Percentiles rank a stretch among this genome's conserved stretches.
phyloP scores from a whole-genome alignment of 176 grass and related monocot genomes.

The Saccharum officinarum region DNA sequence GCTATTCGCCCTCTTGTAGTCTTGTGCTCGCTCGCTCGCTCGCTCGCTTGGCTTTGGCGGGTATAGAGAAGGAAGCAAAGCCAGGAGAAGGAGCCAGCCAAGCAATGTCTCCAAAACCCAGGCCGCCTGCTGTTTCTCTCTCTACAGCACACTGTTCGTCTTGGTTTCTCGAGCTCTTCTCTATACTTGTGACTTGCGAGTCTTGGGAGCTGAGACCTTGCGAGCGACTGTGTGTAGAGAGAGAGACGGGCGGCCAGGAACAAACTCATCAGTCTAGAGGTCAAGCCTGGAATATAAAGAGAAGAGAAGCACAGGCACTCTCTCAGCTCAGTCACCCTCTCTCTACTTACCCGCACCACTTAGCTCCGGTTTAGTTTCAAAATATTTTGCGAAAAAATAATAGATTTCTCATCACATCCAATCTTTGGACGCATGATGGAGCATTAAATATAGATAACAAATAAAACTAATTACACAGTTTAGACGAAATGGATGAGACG shows the following conservation, averaged over 20 bases:
- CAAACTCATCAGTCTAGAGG: not conserved
- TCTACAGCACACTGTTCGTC: not conserved
- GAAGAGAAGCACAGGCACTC: not conserved
- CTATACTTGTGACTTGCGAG: not conserved
- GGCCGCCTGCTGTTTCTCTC: not conserved
- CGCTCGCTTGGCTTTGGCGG: not conserved
- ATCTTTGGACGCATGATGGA: no score
- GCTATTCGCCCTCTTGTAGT: not conserved
- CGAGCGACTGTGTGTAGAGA: not conserved
- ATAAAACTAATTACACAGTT: no score
- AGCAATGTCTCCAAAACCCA: not conserved
- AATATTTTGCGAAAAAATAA: no score
- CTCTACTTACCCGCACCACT: not conserved
- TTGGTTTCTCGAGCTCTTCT: constrained; percentile 15
- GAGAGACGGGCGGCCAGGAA: not conserved
- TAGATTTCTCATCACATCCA: no score
- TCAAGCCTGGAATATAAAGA: constrained; percentile 39
- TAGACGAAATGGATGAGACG: no score
- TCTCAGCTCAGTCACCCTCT: no score
- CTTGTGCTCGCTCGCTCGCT: not conserved
- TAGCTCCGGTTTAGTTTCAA: no score
- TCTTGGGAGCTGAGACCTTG: not conserved
- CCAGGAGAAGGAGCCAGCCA: not conserved
- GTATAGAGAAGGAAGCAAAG: not conserved
- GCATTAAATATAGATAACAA: no score